These are phyloP conservation scores for Triticum urartu DNA, from an alignment of 176 grass and related monocot genomes.

Conservation along the genomic window DNA sequence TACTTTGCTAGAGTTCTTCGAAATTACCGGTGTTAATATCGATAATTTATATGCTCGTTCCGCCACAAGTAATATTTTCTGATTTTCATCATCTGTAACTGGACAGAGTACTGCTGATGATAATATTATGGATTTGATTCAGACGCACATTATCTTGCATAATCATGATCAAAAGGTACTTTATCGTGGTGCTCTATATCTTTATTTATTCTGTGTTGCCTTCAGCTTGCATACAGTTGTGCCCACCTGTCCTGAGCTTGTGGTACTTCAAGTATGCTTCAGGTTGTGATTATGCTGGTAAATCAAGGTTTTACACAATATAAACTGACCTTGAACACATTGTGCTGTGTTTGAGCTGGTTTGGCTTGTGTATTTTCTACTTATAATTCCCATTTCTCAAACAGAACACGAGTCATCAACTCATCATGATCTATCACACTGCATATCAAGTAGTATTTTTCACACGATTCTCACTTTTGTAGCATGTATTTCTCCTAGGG, in stretches of 20 bases:
- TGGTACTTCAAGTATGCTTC: constrained; percentile 10
- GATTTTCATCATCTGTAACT: constrained; percentile 32
- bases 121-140: constrained; percentile 77
- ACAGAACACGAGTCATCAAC: not conserved
- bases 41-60: constrained; percentile 15
- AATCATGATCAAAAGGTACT: constrained; percentile 83
- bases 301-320: not conserved
- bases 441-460: constrained; percentile 19
- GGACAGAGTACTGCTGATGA: constrained; percentile 65
- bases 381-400: not conserved
- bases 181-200: not conserved
- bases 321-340: not conserved
- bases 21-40: constrained; percentile 11
- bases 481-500: constrained; percentile 52
- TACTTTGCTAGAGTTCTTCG: constrained; percentile 3
- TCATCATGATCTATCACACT: not conserved
- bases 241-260: not conserved
- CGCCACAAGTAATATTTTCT: constrained; percentile 16
- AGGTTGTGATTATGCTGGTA: constrained; percentile 16
- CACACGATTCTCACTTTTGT: constrained; percentile 24
- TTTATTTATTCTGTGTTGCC: constrained; percentile 18
- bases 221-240: constrained; percentile 15
- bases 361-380: constrained; percentile 1
- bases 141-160: constrained; percentile 67
- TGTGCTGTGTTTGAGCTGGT: constrained; percentile 12